A percentile compares a stretch with the other conserved stretches of the same genome.
These are phyloP conservation scores for Coemansia sp. DNA, from an alignment of 192 early-diverging fungal species.

Conservation along the genomic window DNA sequence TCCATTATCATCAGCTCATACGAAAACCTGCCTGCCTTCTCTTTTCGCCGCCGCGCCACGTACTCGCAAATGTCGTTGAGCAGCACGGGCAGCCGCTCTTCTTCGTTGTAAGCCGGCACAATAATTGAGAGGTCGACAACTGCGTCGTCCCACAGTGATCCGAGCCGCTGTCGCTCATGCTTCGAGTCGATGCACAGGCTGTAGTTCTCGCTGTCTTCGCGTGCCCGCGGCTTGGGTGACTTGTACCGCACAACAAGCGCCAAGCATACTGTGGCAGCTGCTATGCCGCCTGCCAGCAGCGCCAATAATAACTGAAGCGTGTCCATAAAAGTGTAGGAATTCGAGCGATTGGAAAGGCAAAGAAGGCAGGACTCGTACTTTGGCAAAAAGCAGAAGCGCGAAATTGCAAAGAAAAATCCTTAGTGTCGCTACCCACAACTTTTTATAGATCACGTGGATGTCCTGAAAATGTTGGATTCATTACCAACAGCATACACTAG, in stretches of 20 bases:
- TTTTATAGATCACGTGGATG: too few species aligned
- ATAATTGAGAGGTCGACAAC: slow-evolving; percentile 68
- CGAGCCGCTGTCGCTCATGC: slow-evolving; percentile 34
- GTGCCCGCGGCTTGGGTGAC: slow-evolving; percentile 41
- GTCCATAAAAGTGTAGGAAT: not conserved
- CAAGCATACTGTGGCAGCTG: slow-evolving; percentile 14
- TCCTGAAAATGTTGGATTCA: too few species aligned
- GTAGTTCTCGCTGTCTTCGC: slow-evolving; percentile 53
- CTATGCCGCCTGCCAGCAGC: slow-evolving; percentile 4
- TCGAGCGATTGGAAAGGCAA: too few species aligned
- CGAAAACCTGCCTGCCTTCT: slow-evolving; percentile 48
- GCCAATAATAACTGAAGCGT: slow-evolving; percentile 6
- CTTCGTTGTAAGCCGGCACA: slow-evolving; percentile 92
- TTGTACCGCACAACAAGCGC: slow-evolving; percentile 39
- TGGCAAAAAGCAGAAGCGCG: too few species aligned
- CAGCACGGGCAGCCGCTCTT: slow-evolving; percentile 77
- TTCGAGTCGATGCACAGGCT: slow-evolving; percentile 37
- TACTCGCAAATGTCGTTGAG: slow-evolving; percentile 74
- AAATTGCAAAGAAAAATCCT: too few species aligned
- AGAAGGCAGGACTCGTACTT: too few species aligned
- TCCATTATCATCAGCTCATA: slow-evolving; percentile 93
- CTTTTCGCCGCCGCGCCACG: slow-evolving; percentile 55
- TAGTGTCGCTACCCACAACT: too few species aligned
- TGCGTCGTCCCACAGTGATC: slow-evolving; percentile 22
- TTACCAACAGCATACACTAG: too few species aligned